Evolutionary conservation across 2,329 filamentous ascomycete species (phyloP).

Genomic region (Bipolaris cookei): DNA sequence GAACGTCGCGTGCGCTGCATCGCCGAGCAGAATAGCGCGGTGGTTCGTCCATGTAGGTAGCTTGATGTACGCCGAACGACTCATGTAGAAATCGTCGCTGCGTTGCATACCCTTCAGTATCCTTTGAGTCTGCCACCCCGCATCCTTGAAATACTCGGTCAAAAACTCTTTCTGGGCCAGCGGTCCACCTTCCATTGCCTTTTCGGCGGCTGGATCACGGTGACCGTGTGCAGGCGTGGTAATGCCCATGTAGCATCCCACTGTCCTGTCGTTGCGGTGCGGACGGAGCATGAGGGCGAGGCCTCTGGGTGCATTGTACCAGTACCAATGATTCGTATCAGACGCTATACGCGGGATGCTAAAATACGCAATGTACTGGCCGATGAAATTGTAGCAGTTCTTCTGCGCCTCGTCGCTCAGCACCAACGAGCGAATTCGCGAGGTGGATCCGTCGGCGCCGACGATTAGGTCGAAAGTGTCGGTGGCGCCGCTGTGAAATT

Average conservation of each 20-base stretch:
- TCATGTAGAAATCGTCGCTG: conserved; percentile 56
- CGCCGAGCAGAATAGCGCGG: conserved; percentile 60
- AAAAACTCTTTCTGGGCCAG: conserved; percentile 53
- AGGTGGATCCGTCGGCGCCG: conserved; percentile 39
- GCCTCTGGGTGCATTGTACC: conserved; percentile 34
- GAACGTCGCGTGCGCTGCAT: conserved; percentile 54
- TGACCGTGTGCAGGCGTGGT: conserved; percentile 21
- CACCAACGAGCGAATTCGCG: conserved; percentile 32
- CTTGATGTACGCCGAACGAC: conserved; percentile 55
- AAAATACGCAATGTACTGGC: conserved; percentile 41
- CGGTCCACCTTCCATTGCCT: conserved; percentile 37
- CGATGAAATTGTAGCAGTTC: conserved; percentile 29
- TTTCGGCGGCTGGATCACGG: conserved; percentile 22
- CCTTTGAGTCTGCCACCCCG: conserved; percentile 55
- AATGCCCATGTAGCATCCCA: conserved; percentile 37
- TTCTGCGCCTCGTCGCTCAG: conserved; percentile 29
- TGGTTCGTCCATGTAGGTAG: conserved; percentile 54
- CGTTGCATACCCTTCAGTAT: conserved; percentile 53
- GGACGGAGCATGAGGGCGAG: conserved; percentile 34
- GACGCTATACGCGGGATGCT: conserved; percentile 31
- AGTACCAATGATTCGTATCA: conserved; percentile 33
- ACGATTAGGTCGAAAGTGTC: conserved; percentile 41
- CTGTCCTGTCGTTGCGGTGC: conserved; percentile 33
- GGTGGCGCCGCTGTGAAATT: conserved; percentile 28
- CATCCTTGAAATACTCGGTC: conserved; percentile 43